phyloP scores from a whole-genome alignment of 1,284 basidiomycete genomes.

The Marasmius oreades region DNA sequence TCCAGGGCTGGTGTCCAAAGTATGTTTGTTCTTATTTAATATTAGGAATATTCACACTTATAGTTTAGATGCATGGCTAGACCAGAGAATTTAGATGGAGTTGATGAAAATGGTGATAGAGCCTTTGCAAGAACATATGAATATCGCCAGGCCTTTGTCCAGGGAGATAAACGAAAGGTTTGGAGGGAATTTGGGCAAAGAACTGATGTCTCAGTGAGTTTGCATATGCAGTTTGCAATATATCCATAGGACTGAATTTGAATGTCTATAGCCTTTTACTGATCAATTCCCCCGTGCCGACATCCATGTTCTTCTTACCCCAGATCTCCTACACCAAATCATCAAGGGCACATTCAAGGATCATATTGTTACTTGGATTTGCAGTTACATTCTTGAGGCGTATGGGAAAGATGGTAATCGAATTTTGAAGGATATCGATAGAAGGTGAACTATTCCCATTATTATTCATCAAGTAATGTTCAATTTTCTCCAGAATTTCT shows the following conservation, averaged over 20 bases:
- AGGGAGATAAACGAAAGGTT: neutral
- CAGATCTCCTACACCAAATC: too few relatives aligned
- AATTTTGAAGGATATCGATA: slow-evolving; percentile 26
- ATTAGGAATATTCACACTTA: neutral
- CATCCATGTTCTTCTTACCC: too few relatives aligned
- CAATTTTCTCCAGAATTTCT: slow-evolving; percentile 1
- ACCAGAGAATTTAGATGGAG: neutral
- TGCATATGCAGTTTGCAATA: too few relatives aligned
- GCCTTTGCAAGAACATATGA: neutral
- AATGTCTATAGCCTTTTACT: slow-evolving; percentile 4
- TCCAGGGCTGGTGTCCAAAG: slow-evolving; percentile 14
- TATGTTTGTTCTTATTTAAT: neutral
- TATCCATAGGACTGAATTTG: neutral
- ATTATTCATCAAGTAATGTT: neutral
- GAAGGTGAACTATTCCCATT: too few relatives aligned
- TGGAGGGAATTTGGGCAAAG: neutral
- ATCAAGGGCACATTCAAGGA: too few relatives aligned
- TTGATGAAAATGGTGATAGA: neutral
- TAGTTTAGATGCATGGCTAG: slow-evolving; percentile 6
- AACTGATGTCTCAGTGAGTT: neutral
- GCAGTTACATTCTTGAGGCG: slow-evolving; percentile 18
- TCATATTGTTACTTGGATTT: too few relatives aligned
- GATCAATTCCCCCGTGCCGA: too few relatives aligned
- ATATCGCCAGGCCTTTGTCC: neutral
- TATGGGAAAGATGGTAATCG: slow-evolving; percentile 10